Evolutionary conservation across 192 early-diverging fungal species (phyloP).

Genomic region (Coemansia sp.): DNA sequence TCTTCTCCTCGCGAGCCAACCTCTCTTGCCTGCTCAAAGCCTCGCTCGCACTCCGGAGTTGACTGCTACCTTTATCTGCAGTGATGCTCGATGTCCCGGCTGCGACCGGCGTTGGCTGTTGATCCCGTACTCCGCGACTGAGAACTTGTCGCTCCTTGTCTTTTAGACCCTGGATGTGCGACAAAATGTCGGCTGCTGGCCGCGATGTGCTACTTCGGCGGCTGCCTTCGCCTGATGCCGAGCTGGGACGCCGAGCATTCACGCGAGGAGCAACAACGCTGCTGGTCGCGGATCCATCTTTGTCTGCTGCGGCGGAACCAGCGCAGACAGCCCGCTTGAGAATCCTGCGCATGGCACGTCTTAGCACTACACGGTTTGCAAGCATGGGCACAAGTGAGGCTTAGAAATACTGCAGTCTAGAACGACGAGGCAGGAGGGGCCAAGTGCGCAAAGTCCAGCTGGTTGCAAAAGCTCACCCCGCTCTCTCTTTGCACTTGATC

Average conservation of each 20-base stretch:
- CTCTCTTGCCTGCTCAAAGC: constrained; percentile 37
- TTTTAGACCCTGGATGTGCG: constrained; percentile 46
- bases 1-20: constrained; percentile 28
- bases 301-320: background rate
- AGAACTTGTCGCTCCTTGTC: constrained; percentile 44
- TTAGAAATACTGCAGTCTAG: background rate
- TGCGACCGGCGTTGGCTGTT: too few species aligned
- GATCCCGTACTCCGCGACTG: constrained; percentile 14
- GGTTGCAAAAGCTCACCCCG: too few species aligned
- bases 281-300: background rate
- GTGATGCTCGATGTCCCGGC: too few species aligned
- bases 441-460: too few species aligned
- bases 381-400: too few species aligned
- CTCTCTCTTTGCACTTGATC: too few species aligned
- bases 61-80: too few species aligned
- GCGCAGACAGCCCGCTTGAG: constrained; percentile 11
- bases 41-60: constrained; percentile 16
- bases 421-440: too few species aligned
- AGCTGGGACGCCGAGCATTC: constrained; percentile 1
- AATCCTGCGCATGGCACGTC: constrained; percentile 27
- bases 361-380: constrained; percentile 20
- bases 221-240: constrained; percentile 4
- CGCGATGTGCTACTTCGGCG: constrained; percentile 24
- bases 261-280: background rate
- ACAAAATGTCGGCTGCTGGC: constrained; percentile 35